phyloP scores from a whole-genome alignment of 2,329 filamentous ascomycete genomes.

The Pyricularia sp. region DNA sequence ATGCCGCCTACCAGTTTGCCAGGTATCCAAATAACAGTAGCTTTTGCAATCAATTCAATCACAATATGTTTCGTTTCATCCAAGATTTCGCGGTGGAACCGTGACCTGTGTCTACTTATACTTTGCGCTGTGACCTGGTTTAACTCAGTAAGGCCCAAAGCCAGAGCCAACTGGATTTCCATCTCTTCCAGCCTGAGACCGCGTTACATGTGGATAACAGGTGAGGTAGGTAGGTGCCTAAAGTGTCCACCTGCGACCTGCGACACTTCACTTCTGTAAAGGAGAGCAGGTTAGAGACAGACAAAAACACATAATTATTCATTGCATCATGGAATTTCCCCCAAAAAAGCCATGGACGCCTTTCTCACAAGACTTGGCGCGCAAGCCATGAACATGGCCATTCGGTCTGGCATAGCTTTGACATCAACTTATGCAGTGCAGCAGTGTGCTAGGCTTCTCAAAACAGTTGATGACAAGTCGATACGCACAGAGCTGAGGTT shows the following conservation, averaged over 20 bases:
- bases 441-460: constrained; percentile 70
- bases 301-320: background rate
- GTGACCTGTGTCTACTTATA: background rate
- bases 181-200: background rate
- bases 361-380: constrained; percentile 42
- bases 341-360: constrained; percentile 53
- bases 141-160: background rate
- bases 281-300: background rate
- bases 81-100: background rate
- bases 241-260: background rate
- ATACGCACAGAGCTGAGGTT: constrained; percentile 58
- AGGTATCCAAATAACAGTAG: background rate
- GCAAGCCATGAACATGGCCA: constrained; percentile 87
- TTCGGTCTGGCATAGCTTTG: constrained; percentile 75
- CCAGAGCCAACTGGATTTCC: background rate
- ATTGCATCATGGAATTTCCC: background rate
- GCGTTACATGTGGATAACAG: background rate
- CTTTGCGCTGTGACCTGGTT: background rate
- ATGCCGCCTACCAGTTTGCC: too few relatives aligned
- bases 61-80: background rate
- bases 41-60: background rate
- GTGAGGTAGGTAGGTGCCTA: background rate
- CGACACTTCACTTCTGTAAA: background rate
- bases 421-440: constrained; percentile 79
- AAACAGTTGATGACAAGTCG: constrained; percentile 63